phyloP scores from a whole-genome alignment of 345 rosid species.

The Populus pruinosa region DNA sequence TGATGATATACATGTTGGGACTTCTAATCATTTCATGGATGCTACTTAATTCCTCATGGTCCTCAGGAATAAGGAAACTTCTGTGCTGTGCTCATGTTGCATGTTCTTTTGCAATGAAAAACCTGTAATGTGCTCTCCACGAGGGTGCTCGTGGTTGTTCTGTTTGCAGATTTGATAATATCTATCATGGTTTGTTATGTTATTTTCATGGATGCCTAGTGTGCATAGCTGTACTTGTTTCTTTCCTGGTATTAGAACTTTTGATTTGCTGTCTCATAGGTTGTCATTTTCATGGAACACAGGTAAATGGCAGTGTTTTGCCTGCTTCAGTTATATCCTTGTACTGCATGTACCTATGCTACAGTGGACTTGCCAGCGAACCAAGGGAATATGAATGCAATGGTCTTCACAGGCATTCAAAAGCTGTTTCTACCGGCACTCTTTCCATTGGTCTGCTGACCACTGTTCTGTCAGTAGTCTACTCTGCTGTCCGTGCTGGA shows the following conservation, averaged over 20 bases:
- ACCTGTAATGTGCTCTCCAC: background rate
- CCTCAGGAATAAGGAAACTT: background rate
- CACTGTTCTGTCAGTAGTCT: conserved; percentile 87
- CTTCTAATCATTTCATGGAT: background rate
- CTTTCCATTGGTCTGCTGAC: conserved; percentile 83
- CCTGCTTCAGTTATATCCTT: conserved; percentile 90
- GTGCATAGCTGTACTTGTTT: background rate
- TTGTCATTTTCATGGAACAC: conserved; percentile 22
- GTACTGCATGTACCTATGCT: conserved; percentile 95
- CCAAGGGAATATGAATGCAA: conserved; percentile 91
- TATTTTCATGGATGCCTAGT: background rate
- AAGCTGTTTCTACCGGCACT: conserved; percentile 84
- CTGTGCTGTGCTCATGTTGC: background rate
- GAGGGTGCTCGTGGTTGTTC: background rate
- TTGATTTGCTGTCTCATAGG: background rate
- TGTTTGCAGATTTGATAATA: background rate
- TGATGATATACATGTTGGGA: background rate
- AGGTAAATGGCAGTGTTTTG: conserved; percentile 92
- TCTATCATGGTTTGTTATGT: background rate
- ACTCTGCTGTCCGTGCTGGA: conserved; percentile 98
- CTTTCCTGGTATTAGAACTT: background rate
- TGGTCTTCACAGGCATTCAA: conserved; percentile 88
- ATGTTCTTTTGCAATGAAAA: background rate
- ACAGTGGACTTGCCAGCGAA: conserved; percentile 95
- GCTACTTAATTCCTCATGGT: background rate